Evolutionary conservation across 768 basidiomycete genomes (phyloP), one percentile per base, ranked within the genome.

Genomic region (Hygrocybe coccinea): DNA sequence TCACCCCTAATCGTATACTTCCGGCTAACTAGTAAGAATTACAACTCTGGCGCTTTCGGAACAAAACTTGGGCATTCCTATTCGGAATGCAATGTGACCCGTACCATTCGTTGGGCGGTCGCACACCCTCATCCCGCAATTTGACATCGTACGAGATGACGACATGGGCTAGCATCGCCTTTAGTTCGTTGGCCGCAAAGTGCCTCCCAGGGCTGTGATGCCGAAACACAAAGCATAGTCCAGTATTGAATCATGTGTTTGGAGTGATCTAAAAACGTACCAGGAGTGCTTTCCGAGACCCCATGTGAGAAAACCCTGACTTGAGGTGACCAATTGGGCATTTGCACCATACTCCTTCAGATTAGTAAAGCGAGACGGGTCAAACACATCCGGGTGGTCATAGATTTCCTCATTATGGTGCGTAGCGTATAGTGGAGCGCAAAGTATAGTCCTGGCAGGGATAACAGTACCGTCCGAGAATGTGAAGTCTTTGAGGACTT

Each of bases 351-450:
- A 69, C 4, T 59, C 64, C 0, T 70, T 64, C 10, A 68, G 65
- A n/a, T 64, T 62, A 61, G 71, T 65, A 58, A 77, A 81, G 3
- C 78, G 75, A 64, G 77, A 78, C 0, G 72, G 72, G 34, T 75
- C 68, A 47, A 81, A 74, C 4, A 37, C 56, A 0, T 58, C 24
- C 0, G 74, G 58, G 43, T 73, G 58, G 2, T 56, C 53, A 29
- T 77, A 76, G 53, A 62, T 45, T 14, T 52, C 59, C 34, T 37
- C 59, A 22, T 62, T 56, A 50, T 64, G 63, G 45, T 64, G 63
- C 12, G 52, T 62, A 10, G 63, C 62, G n/a, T 54, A 50, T 1
- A 64, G 25, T 2, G 70, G 59, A 8, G 61, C 63, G 3, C 61
- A 36, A 10, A 75, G 22, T 19, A 56, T 51, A 15, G 65, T 66